A percentile compares a stretch with the other conserved stretches of the same genome.
These are phyloP conservation scores for Zygosaccharomyces pseudobailii DNA, from an alignment of 1,139 yeast genomes.

Conservation along the genomic window DNA sequence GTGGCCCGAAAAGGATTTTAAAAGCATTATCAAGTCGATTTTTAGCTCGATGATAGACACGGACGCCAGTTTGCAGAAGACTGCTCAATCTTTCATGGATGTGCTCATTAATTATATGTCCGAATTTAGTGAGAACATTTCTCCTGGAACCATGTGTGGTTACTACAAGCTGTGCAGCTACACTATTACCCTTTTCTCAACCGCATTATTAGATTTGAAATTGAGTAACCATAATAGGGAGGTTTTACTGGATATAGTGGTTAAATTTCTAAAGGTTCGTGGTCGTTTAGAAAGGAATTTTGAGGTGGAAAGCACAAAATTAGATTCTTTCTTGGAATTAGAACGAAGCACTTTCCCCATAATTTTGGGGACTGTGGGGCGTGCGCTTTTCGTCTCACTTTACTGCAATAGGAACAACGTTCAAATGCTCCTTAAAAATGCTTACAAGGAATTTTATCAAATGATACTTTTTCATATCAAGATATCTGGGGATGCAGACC, in stretches of 20 bases:
- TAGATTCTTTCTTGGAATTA: conserved; percentile 12
- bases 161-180: conserved; percentile 24
- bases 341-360: conserved; percentile 23
- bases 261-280: conserved; percentile 24
- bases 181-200: conserved; percentile 27
- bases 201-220: conserved; percentile 27
- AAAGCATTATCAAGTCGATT: conserved; percentile 23
- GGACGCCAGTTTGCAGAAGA: conserved; percentile 16
- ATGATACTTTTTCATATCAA: conserved; percentile 20
- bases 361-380: conserved; percentile 26
- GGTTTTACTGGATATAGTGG: conserved; percentile 22
- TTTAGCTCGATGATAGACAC: conserved; percentile 18
- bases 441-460: conserved; percentile 19
- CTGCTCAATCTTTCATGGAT: conserved; percentile 20
- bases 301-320: conserved; percentile 1
- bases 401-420: conserved; percentile 22
- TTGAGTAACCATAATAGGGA: conserved; percentile 26
- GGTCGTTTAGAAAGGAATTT: conserved; percentile 18
- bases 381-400: conserved; percentile 29
- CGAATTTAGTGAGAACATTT: conserved; percentile 16
- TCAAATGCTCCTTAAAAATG: conserved; percentile 19
- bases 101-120: conserved; percentile 21
- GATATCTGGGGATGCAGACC: conserved; percentile 15
- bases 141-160: conserved; percentile 16
- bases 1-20: conserved; percentile 25